phyloP scores from a whole-genome alignment of 2,329 filamentous ascomycete species.

The Akanthomyces muscarius region DNA sequence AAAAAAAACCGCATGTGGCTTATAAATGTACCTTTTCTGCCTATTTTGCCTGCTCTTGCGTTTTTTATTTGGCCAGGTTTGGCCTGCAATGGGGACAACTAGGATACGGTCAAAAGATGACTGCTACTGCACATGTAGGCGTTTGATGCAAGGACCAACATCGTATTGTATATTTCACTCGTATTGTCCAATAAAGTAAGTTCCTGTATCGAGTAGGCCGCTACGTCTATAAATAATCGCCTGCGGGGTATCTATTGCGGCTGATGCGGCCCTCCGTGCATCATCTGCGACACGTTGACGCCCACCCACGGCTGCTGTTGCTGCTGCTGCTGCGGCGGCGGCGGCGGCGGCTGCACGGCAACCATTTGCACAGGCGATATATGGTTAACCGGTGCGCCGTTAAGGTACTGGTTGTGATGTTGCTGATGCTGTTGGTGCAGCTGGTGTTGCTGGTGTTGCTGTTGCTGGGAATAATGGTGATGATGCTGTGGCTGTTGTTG shows the following conservation, averaged over 20 bases:
- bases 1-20: not conserved
- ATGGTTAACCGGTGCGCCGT: conserved; percentile 12
- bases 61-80: not conserved
- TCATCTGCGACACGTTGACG: conserved; percentile 22
- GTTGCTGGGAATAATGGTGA: conserved; percentile 17
- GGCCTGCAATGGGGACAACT: not conserved
- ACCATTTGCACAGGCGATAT: conserved; percentile 2
- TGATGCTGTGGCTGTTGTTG: conserved; percentile 24
- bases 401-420: conserved; percentile 14
- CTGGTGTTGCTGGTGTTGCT: not conserved
- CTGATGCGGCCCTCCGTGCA: conserved; percentile 18
- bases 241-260: conserved; percentile 5
- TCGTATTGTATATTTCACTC: not conserved
- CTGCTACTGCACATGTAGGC: too few relatives aligned
- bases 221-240: not conserved
- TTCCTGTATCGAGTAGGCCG: not conserved
- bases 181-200: not conserved
- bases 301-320: conserved; percentile 23
- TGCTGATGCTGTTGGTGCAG: conserved; percentile 29
- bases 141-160: too few relatives aligned
- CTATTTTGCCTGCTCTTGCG: not conserved
- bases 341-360: not conserved
- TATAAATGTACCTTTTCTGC: not conserved
- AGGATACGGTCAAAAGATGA: not conserved
- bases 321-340: conserved; percentile 4